A percentile compares a stretch with the other conserved stretches of the same genome.
phyloP scores from a whole-genome alignment of 139 green algal species.

The Coccomyxa sp. region DNA sequence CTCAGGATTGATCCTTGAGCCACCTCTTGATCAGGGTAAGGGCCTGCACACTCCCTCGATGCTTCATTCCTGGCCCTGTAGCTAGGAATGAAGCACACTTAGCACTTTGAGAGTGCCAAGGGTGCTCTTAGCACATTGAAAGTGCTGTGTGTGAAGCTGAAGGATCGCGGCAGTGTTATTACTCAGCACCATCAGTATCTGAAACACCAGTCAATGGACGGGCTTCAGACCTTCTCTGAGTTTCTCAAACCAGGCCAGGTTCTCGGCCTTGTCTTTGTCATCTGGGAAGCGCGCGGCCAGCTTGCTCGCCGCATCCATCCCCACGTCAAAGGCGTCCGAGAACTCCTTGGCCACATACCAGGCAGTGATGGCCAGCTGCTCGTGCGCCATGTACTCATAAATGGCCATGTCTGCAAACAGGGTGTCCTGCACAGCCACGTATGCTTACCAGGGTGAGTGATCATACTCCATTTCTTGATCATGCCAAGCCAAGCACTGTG shows the following conservation, averaged over 20 bases:
- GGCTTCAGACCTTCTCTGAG: background rate
- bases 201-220: no score
- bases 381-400: background rate
- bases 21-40: no score
- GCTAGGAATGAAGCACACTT: no score
- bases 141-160: no score
- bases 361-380: constrained; percentile 1
- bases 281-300: background rate
- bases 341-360: constrained; percentile 5
- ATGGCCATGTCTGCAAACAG: background rate
- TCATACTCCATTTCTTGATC: background rate
- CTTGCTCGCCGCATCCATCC: background rate
- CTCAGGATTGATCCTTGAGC: no score
- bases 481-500: background rate
- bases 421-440: background rate
- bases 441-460: background rate
- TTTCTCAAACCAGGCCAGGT: background rate
- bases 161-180: no score
- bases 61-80: no score
- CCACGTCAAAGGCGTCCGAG: background rate
- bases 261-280: background rate
- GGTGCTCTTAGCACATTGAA: no score
- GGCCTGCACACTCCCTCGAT: no score
- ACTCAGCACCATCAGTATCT: no score
- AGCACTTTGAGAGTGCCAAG: no score